Evolutionary conservation across 2,329 filamentous ascomycete species (phyloP).

Genomic region (Tolypocladium pustulatum): DNA sequence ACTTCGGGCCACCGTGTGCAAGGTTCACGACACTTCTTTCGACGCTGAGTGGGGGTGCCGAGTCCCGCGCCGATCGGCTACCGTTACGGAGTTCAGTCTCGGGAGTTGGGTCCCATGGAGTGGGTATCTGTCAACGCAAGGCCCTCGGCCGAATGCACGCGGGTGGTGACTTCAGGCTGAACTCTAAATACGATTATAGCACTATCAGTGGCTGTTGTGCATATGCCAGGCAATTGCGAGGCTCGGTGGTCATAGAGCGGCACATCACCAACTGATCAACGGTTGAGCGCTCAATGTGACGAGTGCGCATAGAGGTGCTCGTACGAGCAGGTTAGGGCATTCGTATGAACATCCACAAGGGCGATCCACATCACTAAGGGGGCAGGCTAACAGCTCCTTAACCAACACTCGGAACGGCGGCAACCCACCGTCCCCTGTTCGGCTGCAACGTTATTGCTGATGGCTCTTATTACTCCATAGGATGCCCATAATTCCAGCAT

Average conservation of each 20-base stretch:
- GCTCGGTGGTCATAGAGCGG: background rate
- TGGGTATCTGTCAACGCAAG: background rate
- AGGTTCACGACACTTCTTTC: background rate
- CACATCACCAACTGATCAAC: background rate
- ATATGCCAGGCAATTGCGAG: background rate
- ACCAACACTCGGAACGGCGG: background rate
- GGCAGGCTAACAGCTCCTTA: background rate
- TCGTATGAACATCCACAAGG: too few relatives aligned
- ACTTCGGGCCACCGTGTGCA: background rate
- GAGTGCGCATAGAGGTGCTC: too few relatives aligned
- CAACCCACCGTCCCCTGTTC: background rate
- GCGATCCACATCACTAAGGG: background rate
- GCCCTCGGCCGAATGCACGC: background rate
- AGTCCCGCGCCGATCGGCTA: background rate
- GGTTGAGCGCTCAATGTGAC: too few relatives aligned
- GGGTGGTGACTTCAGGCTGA: background rate
- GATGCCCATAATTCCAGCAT: background rate
- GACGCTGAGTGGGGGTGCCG: background rate
- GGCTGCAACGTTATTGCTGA: background rate
- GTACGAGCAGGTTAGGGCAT: too few relatives aligned
- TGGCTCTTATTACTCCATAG: background rate
- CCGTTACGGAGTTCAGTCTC: background rate
- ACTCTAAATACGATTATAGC: background rate
- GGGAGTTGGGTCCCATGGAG: background rate
- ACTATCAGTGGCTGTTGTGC: background rate